These are phyloP conservation scores for Aspergillus bertholletiae DNA, from an alignment of 495 filamentous ascomycete genomes.

Conservation along the genomic window DNA sequence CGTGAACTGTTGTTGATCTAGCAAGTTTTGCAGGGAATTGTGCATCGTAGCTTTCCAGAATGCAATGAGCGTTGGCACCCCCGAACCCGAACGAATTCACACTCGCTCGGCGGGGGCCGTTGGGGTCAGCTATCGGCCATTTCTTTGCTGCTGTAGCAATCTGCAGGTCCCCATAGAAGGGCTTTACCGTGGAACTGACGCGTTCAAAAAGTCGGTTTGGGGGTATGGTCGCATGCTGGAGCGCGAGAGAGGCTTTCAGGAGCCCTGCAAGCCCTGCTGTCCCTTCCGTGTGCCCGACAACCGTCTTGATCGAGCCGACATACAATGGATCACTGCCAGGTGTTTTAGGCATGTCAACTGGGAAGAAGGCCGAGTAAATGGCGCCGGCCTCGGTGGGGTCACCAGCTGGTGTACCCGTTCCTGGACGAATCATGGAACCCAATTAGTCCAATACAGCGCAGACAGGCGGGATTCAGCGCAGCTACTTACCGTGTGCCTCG, in stretches of 20 bases:
- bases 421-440: too few species aligned
- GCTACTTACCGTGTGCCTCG: conserved; percentile 37
- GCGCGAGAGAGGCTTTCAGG: conserved; percentile 31
- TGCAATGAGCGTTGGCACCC: conserved; percentile 58
- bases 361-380: conserved; percentile 13
- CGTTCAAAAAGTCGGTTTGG: conserved; percentile 51
- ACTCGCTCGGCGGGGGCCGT: too few species aligned
- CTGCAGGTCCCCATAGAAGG: conserved; percentile 4
- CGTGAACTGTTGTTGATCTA: too few species aligned
- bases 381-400: conserved; percentile 29
- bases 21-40: too few species aligned
- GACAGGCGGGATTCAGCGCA: too few species aligned
- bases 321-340: conserved; percentile 17
- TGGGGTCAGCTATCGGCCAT: too few species aligned
- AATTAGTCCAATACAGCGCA: too few species aligned
- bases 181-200: conserved; percentile 33
- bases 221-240: conserved; percentile 46
- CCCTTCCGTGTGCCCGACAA: conserved; percentile 54
- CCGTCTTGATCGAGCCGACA: conserved; percentile 55
- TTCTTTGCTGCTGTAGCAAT: too few species aligned
- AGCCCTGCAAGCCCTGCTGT: conserved; percentile 27
- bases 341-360: not conserved
- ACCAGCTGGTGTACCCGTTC: conserved; percentile 34
- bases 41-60: conserved; percentile 54
- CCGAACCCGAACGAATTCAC: too few species aligned